Percentiles rank a stretch among this genome's conserved stretches.
Evolutionary conservation across 306 rosid species (phyloP).

Genomic region (cucumber (Cucumis sativus)): Cucumber_9930_V3 NC_026658.2:6348501-6349000

Average conservation of each 20-base stretch:
- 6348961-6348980: too few species aligned
- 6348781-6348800: not conserved
- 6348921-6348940: not conserved
- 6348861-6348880: not conserved
- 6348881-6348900: not conserved
- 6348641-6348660: not conserved
- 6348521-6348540: slow-evolving; percentile 19
- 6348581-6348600: not conserved
- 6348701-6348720: too few species aligned
- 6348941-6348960: too few species aligned
- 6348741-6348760: not conserved
- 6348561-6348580: not conserved
- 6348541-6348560: slow-evolving; percentile 13
- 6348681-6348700: too few species aligned
- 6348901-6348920: not conserved
- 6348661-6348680: not conserved
- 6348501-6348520: slow-evolving; percentile 22
- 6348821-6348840: not conserved
- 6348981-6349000: too few species aligned
- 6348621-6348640: not conserved
- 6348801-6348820: not conserved
- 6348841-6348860: too few species aligned
- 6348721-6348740: too few species aligned
- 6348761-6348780: not conserved
- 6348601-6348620: not conserved